These are phyloP conservation scores for Bipolaris oryzae DNA, from an alignment of 2,329 filamentous ascomycete genomes.

Conservation along the genomic window DNA sequence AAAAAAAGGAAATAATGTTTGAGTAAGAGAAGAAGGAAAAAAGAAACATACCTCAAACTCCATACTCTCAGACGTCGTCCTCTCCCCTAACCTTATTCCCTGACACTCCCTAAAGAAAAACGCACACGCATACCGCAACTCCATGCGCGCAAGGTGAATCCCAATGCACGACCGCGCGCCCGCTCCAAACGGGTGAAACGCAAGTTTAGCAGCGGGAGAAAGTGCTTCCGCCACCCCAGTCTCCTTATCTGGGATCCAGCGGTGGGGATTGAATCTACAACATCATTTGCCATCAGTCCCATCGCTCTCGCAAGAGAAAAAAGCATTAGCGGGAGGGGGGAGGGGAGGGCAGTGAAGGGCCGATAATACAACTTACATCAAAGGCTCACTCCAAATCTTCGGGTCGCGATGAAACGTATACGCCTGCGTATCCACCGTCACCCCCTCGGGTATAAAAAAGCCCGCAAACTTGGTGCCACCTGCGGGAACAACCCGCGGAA, in stretches of 20 bases:
- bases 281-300: not conserved
- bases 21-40: not conserved
- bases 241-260: slow-evolving; percentile 38
- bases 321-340: too few relatives aligned
- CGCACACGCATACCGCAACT: slow-evolving; percentile 59
- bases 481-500: slow-evolving; percentile 48
- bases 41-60: slow-evolving; percentile 38
- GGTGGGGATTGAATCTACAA: slow-evolving; percentile 43
- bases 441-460: slow-evolving; percentile 46
- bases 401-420: slow-evolving; percentile 50
- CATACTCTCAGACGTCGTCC: slow-evolving; percentile 50
- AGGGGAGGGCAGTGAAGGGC: too few relatives aligned
- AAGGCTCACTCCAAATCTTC: slow-evolving; percentile 33
- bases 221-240: slow-evolving; percentile 29
- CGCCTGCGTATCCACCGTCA: slow-evolving; percentile 49
- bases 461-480: slow-evolving; percentile 44
- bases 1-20: not conserved
- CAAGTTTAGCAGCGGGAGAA: slow-evolving; percentile 51
- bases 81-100: slow-evolving; percentile 33
- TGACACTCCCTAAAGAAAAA: slow-evolving; percentile 59
- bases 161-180: slow-evolving; percentile 73
- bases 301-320: not conserved
- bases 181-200: slow-evolving; percentile 72
- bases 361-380: slow-evolving; percentile 38
- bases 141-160: slow-evolving; percentile 68